phyloP scores from a whole-genome alignment of 257 asterid species.

The Capsicum chinense region DNA sequence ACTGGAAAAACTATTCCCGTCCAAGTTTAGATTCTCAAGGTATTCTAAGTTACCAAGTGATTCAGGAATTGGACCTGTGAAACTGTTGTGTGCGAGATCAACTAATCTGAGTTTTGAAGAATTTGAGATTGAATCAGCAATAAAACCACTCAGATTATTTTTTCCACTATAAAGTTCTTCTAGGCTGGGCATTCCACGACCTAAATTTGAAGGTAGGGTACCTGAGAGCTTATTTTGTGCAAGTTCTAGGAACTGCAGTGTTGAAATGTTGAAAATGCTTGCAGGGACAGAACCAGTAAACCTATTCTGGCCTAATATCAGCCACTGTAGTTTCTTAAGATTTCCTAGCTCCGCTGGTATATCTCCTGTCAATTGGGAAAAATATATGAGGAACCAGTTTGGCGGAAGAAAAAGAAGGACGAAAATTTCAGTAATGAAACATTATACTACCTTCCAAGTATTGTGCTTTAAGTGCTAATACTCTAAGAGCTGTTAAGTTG shows the following conservation, averaged over 20 bases:
- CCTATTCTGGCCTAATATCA: neutral
- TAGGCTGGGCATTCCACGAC: slow-evolving; percentile 27
- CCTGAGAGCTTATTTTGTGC: slow-evolving; percentile 28
- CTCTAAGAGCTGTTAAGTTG: neutral
- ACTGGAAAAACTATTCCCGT: too few relatives aligned
- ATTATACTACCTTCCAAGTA: neutral
- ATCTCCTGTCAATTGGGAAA: neutral
- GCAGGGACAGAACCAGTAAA: slow-evolving; percentile 24
- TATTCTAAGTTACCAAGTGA: too few relatives aligned
- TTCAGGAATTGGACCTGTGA: too few relatives aligned
- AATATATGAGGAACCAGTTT: neutral
- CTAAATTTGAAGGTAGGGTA: slow-evolving; percentile 34
- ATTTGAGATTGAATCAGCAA: too few relatives aligned
- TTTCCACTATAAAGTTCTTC: accelerated
- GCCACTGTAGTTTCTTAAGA: neutral
- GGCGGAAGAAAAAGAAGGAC: neutral
- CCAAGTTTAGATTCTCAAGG: too few relatives aligned
- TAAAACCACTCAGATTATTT: slow-evolving; percentile 28
- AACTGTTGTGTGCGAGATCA: too few relatives aligned
- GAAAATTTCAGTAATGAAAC: neutral
- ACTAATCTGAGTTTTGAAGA: too few relatives aligned
- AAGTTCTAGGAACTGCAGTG: neutral
- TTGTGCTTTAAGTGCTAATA: neutral
- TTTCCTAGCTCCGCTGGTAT: slow-evolving; percentile 26
- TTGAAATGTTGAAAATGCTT: slow-evolving; percentile 44